These are phyloP conservation scores for Orychophragmus violaceus DNA, from an alignment of 345 rosid genomes.

Conservation along the genomic window DNA sequence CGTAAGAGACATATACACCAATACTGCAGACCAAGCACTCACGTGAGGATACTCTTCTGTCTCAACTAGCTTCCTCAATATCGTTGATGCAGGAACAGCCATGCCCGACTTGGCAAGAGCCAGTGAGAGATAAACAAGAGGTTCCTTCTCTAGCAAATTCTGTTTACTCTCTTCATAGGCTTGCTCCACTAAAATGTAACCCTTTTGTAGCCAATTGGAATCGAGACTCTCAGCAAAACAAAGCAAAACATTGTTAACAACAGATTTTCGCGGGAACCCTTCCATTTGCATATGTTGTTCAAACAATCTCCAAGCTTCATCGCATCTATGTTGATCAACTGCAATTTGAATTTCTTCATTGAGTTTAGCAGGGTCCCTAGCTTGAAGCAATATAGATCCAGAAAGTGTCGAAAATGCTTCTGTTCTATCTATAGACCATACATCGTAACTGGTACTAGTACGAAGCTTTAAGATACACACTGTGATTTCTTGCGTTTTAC, in stretches of 20 bases:
- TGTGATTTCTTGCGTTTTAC: neutral
- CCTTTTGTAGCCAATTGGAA: no score
- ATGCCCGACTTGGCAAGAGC: slow-evolving; percentile 66
- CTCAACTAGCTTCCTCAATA: slow-evolving; percentile 65
- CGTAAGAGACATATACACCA: slow-evolving; percentile 65
- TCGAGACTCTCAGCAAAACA: no score
- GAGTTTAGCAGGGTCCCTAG: slow-evolving; percentile 69
- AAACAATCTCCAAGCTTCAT: slow-evolving; percentile 60
- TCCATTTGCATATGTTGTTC: slow-evolving; percentile 80
- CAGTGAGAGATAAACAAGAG: slow-evolving; percentile 70
- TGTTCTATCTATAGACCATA: slow-evolving; percentile 11
- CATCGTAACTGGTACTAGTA: neutral
- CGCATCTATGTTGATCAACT: slow-evolving; percentile 43
- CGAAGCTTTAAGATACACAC: neutral
- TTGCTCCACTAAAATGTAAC: slow-evolving; percentile 53
- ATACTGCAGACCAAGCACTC: slow-evolving; percentile 65
- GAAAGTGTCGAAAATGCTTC: slow-evolving; percentile 37
- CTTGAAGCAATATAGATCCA: slow-evolving; percentile 69
- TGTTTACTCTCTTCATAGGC: slow-evolving; percentile 71
- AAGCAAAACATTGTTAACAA: no score
- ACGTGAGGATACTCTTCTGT: slow-evolving; percentile 71
- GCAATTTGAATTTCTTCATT: slow-evolving; percentile 56
- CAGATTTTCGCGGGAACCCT: slow-evolving; percentile 71
- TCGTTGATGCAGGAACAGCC: slow-evolving; percentile 66
- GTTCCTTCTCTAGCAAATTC: slow-evolving; percentile 62